Evolutionary conservation across 768 basidiomycete species (phyloP).

Genomic region (Lentinula detonsa): DNA sequence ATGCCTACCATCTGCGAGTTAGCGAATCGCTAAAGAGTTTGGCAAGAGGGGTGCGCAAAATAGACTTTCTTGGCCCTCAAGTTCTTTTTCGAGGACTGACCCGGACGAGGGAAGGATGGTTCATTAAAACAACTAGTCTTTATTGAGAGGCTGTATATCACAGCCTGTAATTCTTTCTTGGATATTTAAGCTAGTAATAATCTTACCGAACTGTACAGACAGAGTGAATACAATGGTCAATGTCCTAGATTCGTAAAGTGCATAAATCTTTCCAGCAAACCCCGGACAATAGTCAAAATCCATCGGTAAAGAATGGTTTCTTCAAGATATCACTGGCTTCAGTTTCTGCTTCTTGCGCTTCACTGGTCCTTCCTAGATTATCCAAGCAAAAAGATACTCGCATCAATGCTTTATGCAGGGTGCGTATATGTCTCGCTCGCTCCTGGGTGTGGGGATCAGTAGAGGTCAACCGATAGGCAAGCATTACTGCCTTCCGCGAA

Average conservation of each 20-base stretch:
- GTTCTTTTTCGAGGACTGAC: slow-evolving; percentile 38
- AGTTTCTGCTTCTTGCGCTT: slow-evolving; percentile 3
- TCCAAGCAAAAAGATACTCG: slow-evolving; percentile 4
- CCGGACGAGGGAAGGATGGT: slow-evolving; percentile 11
- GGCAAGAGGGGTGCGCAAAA: background rate
- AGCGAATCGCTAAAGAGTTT: background rate
- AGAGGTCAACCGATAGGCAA: background rate
- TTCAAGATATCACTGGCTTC: slow-evolving; percentile 7
- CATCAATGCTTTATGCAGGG: slow-evolving; percentile 5
- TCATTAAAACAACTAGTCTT: background rate
- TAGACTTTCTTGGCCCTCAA: background rate
- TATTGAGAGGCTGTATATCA: background rate
- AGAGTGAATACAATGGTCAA: background rate
- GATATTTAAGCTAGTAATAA: background rate
- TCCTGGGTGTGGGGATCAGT: slow-evolving; percentile 4
- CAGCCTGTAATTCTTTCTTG: background rate
- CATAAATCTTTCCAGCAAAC: background rate
- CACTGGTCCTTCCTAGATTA: background rate
- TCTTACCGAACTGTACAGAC: background rate
- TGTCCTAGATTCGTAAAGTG: background rate
- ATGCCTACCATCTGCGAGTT: slow-evolving; percentile 4
- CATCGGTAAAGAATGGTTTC: background rate
- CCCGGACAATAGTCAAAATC: background rate
- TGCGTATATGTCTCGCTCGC: background rate
- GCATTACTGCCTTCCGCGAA: slow-evolving; percentile 4